A percentile compares a stretch with the other conserved stretches of the same genome.
phyloP scores from a whole-genome alignment of 371 early-diverging fungal species.

The Coelomomyces lativittatus region DNA sequence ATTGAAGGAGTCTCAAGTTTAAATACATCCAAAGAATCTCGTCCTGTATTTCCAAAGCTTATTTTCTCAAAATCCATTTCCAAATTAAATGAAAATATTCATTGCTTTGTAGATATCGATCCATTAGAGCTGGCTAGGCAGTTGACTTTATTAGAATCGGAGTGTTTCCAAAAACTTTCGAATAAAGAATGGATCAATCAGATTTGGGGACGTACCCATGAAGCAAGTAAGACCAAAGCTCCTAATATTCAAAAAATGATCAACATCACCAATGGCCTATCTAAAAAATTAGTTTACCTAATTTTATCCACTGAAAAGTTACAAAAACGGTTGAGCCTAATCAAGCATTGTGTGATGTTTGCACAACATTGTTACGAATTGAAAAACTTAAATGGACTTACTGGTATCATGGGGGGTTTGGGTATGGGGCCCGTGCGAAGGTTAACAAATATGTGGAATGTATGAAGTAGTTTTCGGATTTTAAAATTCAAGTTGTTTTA shows the following conservation, averaged over 20 bases:
- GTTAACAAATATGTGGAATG: constrained; percentile 23
- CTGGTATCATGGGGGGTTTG: constrained; percentile 23
- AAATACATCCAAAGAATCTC: too few species aligned
- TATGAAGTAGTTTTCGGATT: constrained; percentile 1
- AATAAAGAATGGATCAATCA: constrained; percentile 25
- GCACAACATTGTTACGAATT: constrained; percentile 26
- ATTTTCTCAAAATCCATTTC: too few species aligned
- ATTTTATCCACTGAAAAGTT: constrained; percentile 10
- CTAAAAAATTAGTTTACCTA: constrained; percentile 15
- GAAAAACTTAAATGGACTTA: constrained; percentile 29
- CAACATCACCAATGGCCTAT: constrained; percentile 19
- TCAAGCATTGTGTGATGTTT: constrained; percentile 19
- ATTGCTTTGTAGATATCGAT: constrained; percentile 32
- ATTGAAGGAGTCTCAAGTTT: too few species aligned
- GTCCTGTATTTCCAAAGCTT: too few species aligned
- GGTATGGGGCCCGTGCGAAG: constrained; percentile 22
- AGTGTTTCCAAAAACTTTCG: constrained; percentile 9
- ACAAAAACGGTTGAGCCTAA: constrained; percentile 8
- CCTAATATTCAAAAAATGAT: constrained; percentile 18
- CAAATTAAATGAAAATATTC: too few species aligned
- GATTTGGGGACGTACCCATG: constrained; percentile 15
- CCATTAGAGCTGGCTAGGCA: constrained; percentile 31
- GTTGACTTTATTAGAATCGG: constrained; percentile 16
- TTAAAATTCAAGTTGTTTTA: background rate
- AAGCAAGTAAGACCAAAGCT: constrained; percentile 2